Evolutionary conservation across 163 green algal species (phyloP).

Genomic region (Coccomyxa subellipsoidea): DNA sequence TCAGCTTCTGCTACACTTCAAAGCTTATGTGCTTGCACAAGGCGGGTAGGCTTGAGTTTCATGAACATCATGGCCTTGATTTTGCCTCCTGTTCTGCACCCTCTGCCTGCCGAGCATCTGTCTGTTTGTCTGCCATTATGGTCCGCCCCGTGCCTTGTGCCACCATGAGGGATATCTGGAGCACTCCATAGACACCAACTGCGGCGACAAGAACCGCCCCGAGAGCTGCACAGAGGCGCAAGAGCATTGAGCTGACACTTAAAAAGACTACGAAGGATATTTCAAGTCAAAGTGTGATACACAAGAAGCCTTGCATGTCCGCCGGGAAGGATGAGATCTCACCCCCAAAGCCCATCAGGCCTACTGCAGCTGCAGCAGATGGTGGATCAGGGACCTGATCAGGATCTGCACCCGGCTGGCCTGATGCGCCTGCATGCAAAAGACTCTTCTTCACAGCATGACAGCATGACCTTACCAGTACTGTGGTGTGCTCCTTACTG

Average conservation of each 20-base stretch:
- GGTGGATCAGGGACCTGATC: neutral
- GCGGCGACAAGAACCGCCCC: constrained; percentile 23
- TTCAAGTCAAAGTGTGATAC: neutral
- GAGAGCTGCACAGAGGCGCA: neutral
- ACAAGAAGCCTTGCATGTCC: neutral
- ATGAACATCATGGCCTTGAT: neutral
- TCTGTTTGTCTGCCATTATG: constrained; percentile 3
- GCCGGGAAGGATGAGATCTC: neutral
- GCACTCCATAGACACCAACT: constrained; percentile 25
- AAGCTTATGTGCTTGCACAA: no score
- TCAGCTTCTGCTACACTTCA: no score
- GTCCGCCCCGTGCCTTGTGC: constrained; percentile 16
- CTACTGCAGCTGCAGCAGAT: constrained; percentile 5
- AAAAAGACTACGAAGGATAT: neutral
- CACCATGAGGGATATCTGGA: constrained; percentile 24
- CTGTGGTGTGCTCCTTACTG: no score
- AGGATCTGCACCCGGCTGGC: neutral
- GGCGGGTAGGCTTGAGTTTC: no score
- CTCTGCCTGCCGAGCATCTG: neutral
- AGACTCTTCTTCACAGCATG: no score
- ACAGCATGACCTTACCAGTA: no score
- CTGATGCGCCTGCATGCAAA: neutral
- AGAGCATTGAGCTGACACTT: neutral
- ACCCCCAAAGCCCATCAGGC: constrained; percentile 8
- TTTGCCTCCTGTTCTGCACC: neutral